Conservation (phyloP, 2,329 filamentous ascomycete species). For the Trichoderma sp. region DNA sequence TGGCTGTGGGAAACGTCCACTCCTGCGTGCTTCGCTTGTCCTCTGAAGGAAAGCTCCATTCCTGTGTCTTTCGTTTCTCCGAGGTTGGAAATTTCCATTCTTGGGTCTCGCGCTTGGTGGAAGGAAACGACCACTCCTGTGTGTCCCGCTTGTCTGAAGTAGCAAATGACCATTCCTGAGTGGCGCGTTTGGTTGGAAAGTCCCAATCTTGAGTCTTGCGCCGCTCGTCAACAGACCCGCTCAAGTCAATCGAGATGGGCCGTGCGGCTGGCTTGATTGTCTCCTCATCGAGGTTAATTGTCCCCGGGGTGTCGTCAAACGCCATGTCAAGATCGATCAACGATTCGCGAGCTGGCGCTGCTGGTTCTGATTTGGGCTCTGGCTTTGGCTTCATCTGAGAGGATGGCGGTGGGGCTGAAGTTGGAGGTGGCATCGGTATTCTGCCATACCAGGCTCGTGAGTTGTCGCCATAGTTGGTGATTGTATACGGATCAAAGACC, state of each 20-base stretch:
- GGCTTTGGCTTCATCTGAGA: slow-evolving; percentile 22
- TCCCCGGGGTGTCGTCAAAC: slow-evolving; percentile 32
- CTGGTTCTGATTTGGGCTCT: background rate
- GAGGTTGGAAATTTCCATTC: slow-evolving; percentile 43
- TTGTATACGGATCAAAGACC: slow-evolving; percentile 50
- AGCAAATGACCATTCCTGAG: slow-evolving; percentile 28
- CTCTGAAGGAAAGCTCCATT: slow-evolving; percentile 50
- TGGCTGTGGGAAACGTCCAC: slow-evolving; percentile 13
- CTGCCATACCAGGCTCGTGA: slow-evolving; percentile 45
- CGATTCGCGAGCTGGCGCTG: slow-evolving; percentile 35
- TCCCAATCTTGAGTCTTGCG: slow-evolving; percentile 18
- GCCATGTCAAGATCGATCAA: slow-evolving; percentile 50
- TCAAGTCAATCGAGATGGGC: slow-evolving; percentile 21
- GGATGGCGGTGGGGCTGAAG: slow-evolving; percentile 46
- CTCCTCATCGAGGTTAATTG: slow-evolving; percentile 15
- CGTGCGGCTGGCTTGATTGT: slow-evolving; percentile 19
- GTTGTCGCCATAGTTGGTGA: slow-evolving; percentile 49
- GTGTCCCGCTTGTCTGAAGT: slow-evolving; percentile 37
- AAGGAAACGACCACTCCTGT: slow-evolving; percentile 41
- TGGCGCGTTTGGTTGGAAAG: slow-evolving; percentile 12
- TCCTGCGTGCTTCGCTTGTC: slow-evolving; percentile 12
- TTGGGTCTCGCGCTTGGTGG: slow-evolving; percentile 20
- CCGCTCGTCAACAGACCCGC: slow-evolving; percentile 13
- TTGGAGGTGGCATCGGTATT: slow-evolving; percentile 33
- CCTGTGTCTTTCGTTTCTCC: slow-evolving; percentile 35